These are phyloP conservation scores for Pulveroboletus sp. DNA, from an alignment of 768 basidiomycete genomes.

Conservation along the genomic window DNA sequence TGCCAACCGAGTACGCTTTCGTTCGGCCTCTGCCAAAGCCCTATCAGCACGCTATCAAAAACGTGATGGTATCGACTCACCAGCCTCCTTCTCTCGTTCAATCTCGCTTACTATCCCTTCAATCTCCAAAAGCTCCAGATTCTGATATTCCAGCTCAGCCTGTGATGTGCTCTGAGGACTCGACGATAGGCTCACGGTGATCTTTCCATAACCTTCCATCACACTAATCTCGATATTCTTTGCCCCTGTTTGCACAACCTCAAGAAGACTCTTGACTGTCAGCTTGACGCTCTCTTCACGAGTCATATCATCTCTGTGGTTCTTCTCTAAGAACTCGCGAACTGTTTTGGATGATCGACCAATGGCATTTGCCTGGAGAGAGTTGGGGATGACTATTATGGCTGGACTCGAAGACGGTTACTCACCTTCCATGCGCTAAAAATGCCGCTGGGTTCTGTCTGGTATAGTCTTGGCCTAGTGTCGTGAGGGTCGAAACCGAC, in stretches of 20 bases:
- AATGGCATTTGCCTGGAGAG: slow-evolving; percentile 84
- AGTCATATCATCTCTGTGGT: slow-evolving; percentile 86
- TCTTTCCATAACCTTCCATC: slow-evolving; percentile 92
- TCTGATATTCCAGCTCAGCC: slow-evolving; percentile 42
- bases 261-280: slow-evolving; percentile 90
- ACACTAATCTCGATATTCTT: slow-evolving; percentile 99
- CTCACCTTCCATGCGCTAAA: slow-evolving; percentile 97
- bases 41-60: slow-evolving; percentile 2
- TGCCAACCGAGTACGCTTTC: slow-evolving; percentile 85
- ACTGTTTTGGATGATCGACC: slow-evolving; percentile 98
- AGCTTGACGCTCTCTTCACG: slow-evolving; percentile 91
- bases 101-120: slow-evolving; percentile 90
- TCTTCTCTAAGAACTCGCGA: slow-evolving; percentile 97
- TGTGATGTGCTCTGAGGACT: background rate
- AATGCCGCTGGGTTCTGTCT: slow-evolving; percentile 97
- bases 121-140: slow-evolving; percentile 80
- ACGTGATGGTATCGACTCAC: slow-evolving; percentile 35
- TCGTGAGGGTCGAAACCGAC: slow-evolving; percentile 97
- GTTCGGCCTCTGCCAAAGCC: slow-evolving; percentile 73
- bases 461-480: slow-evolving; percentile 80
- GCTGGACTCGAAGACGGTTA: background rate
- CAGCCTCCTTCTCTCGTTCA: slow-evolving; percentile 95
- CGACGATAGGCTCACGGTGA: slow-evolving; percentile 55
- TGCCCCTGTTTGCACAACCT: slow-evolving; percentile 99
- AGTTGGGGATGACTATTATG: background rate